Conservation (phyloP, 768 basidiomycete genomes). For the Russula brevipes region DNA sequence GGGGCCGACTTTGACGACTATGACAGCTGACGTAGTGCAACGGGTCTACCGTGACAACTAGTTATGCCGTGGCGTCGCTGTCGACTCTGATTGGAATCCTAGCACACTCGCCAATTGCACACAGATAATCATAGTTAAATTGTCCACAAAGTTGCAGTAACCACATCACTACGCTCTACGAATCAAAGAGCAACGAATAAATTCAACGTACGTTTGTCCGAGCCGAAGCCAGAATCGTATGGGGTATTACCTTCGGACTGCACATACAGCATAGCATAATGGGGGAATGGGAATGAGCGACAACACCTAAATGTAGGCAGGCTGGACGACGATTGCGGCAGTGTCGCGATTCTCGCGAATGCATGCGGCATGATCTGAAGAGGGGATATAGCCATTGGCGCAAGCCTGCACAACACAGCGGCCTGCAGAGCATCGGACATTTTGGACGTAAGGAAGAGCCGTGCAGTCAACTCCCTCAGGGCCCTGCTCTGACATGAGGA, state of each 20-base stretch:
- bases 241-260: neutral
- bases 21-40: no score
- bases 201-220: neutral
- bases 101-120: no score
- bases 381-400: neutral
- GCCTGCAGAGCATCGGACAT: slow-evolving; percentile 19
- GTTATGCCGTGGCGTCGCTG: no score
- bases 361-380: neutral
- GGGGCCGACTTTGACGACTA: no score
- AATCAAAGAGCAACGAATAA: neutral
- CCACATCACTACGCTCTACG: neutral
- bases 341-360: neutral
- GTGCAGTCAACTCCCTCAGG: slow-evolving; percentile 24
- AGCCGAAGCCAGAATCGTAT: neutral
- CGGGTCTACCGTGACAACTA: no score
- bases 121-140: neutral
- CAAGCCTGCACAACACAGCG: slow-evolving; percentile 7
- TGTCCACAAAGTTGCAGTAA: neutral
- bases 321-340: neutral
- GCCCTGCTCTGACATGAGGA: neutral
- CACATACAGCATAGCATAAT: no score
- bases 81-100: no score
- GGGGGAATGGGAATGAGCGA: no score
- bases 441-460: slow-evolving; percentile 10
- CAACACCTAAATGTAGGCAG: neutral